A percentile compares a stretch with the other conserved stretches of the same genome.
Conservation (phyloP, 1,284 basidiomycete species). For the Pisolithus thermaeus region DNA sequence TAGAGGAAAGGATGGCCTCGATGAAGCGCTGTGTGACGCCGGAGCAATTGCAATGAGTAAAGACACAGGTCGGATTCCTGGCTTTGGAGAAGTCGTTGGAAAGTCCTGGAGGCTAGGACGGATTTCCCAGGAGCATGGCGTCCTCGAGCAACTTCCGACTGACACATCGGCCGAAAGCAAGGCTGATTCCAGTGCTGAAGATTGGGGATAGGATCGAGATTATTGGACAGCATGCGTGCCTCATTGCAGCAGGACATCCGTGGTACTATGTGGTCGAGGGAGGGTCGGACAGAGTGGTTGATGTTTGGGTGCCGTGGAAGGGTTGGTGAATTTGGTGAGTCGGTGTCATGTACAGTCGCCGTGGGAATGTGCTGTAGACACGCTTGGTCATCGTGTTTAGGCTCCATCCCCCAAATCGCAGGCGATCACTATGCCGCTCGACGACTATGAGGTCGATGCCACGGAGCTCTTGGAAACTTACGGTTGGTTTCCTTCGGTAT, state of each 20-base stretch:
- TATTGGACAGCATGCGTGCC: conserved; percentile 73
- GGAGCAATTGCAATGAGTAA: conserved; percentile 84
- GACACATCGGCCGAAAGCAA: conserved; percentile 17
- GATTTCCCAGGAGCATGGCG: conserved; percentile 81
- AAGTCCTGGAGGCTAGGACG: conserved; percentile 68
- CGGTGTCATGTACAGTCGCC: background rate
- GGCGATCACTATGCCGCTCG: conserved; percentile 38
- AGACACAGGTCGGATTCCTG: conserved; percentile 68
- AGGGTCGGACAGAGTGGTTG: conserved; percentile 54
- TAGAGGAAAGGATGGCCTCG: conserved; percentile 51
- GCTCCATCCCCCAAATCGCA: background rate
- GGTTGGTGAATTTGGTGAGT: conserved; percentile 56
- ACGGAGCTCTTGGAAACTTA: conserved; percentile 93
- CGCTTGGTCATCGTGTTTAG: background rate
- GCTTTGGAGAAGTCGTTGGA: conserved; percentile 67
- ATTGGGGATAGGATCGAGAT: conserved; percentile 64
- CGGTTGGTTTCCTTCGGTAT: conserved; percentile 43
- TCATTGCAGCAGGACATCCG: conserved; percentile 70
- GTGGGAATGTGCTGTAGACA: background rate
- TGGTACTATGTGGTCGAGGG: conserved; percentile 72
- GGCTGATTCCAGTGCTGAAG: conserved; percentile 32
- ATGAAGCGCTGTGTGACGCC: conserved; percentile 77
- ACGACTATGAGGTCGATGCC: conserved; percentile 69
- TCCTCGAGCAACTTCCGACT: conserved; percentile 41
- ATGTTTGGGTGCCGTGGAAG: conserved; percentile 90